These are phyloP conservation scores for Phaeosphaeria sp. DNA, from an alignment of 2,329 filamentous ascomycete genomes.

Conservation along the genomic window DNA sequence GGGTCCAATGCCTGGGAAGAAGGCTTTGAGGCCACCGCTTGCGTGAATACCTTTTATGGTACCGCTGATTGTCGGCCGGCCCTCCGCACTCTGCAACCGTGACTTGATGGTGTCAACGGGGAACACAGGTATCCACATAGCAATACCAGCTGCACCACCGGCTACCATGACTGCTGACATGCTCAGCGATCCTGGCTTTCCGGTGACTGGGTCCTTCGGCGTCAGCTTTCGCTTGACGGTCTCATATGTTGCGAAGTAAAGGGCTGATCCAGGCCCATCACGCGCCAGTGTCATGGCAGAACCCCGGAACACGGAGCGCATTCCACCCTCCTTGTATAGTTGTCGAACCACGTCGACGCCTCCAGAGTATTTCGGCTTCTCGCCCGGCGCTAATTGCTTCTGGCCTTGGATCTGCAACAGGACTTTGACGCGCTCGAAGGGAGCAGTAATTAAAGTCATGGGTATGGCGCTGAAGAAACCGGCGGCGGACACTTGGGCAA, in stretches of 20 bases:
- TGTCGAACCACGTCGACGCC: constrained; percentile 90
- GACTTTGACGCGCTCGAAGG: constrained; percentile 98
- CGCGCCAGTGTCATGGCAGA: constrained; percentile 88
- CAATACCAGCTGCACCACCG: constrained; percentile 88
- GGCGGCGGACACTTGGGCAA: constrained; percentile 86
- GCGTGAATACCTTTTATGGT: constrained; percentile 85
- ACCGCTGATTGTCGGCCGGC: constrained; percentile 78
- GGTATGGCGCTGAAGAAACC: constrained; percentile 96
- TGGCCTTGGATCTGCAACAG: constrained; percentile 97
- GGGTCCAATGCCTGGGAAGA: constrained; percentile 96
- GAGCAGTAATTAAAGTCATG: constrained; percentile 97
- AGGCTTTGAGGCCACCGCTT: constrained; percentile 83
- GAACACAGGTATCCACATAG: constrained; percentile 99
- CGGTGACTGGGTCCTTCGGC: constrained; percentile 74
- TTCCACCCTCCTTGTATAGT: constrained; percentile 87
- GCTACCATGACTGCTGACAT: constrained; percentile 83
- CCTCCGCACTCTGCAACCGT: constrained; percentile 87
- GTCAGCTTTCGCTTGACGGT: constrained; percentile 88
- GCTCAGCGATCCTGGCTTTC: constrained; percentile 79
- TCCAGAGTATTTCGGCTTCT: constrained; percentile 91
- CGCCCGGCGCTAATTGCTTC: constrained; percentile 80
- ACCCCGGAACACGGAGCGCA: constrained; percentile 92
- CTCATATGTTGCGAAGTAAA: constrained; percentile 98
- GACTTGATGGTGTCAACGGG: constrained; percentile 97
- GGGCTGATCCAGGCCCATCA: constrained; percentile 90